Conservation (phyloP, 805 yeast species). For the Pichia kluyveri region DNA sequence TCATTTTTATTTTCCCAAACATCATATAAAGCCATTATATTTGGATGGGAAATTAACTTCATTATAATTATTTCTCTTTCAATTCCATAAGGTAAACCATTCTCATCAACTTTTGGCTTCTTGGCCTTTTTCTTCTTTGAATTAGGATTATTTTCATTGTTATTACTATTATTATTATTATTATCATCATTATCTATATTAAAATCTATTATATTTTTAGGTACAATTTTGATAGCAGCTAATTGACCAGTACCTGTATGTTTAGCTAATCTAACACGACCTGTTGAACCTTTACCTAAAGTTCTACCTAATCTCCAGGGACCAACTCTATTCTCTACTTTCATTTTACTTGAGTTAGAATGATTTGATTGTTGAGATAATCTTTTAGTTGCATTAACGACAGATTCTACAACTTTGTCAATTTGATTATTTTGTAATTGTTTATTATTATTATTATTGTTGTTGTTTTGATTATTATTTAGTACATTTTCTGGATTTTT, state of each 20-base stretch:
- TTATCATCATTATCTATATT: slow-evolving; percentile 6
- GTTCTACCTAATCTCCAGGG: slow-evolving; percentile 81
- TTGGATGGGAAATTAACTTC: slow-evolving; percentile 91
- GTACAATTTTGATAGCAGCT: slow-evolving; percentile 78
- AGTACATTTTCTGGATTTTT: slow-evolving; percentile 1
- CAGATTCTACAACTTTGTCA: slow-evolving; percentile 35
- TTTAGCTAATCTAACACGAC: slow-evolving; percentile 68
- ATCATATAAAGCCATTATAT: slow-evolving; percentile 87
- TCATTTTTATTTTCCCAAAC: slow-evolving; percentile 98
- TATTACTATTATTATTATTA: neutral
- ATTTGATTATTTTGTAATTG: slow-evolving; percentile 15
- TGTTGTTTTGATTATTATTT: neutral
- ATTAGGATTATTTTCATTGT: no score
- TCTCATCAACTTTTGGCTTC: slow-evolving; percentile 18
- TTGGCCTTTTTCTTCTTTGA: slow-evolving; percentile 18
- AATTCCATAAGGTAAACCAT: slow-evolving; percentile 83
- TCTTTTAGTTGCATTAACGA: slow-evolving; percentile 29
- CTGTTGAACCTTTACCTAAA: slow-evolving; percentile 76
- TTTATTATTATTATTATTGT: neutral
- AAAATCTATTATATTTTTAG: slow-evolving; percentile 36
- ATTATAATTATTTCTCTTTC: slow-evolving; percentile 96
- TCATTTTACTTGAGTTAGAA: slow-evolving; percentile 24
- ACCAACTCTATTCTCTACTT: slow-evolving; percentile 44
- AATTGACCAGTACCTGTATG: slow-evolving; percentile 61
- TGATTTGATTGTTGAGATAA: slow-evolving; percentile 33